A percentile compares a stretch with the other conserved stretches of the same genome.
phyloP scores from a whole-genome alignment of 1,139 yeast genomes.

The Saccharomyces hybrid region DNA sequence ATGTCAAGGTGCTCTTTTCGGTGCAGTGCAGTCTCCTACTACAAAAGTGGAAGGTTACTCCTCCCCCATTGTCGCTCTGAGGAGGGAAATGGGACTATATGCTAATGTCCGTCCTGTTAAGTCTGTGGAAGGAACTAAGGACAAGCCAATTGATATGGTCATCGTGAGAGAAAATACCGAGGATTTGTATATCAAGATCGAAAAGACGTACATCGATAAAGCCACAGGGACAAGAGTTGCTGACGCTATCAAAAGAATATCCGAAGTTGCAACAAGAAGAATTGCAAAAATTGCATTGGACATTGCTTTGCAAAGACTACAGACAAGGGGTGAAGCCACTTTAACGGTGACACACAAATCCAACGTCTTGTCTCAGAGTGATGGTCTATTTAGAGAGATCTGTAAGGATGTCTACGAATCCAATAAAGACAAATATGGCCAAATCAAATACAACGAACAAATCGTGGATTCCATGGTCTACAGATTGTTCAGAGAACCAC shows the following conservation, averaged over 20 bases:
- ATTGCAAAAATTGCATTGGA: constrained; percentile 90
- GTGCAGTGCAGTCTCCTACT: constrained; percentile 94
- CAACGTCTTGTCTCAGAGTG: constrained; percentile 84
- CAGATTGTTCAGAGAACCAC: constrained; percentile 97
- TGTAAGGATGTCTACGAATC: constrained; percentile 70
- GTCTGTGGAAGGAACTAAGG: constrained; percentile 71
- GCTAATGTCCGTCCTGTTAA: constrained; percentile 98
- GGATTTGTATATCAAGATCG: constrained; percentile 92
- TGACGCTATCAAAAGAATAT: constrained; percentile 93
- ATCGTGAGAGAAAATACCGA: constrained; percentile 98
- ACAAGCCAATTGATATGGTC: constrained; percentile 89
- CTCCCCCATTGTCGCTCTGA: constrained; percentile 94
- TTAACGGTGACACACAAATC: constrained; percentile 96
- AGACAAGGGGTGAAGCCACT: constrained; percentile 60
- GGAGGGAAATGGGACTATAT: constrained; percentile 88
- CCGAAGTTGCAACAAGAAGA: constrained; percentile 76
- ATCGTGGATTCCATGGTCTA: constrained; percentile 98
- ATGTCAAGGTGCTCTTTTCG: constrained; percentile 96
- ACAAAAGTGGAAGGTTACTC: constrained; percentile 93
- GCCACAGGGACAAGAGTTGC: constrained; percentile 83
- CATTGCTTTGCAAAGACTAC: constrained; percentile 86
- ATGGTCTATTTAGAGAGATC: constrained; percentile 93
- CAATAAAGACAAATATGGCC: constrained; percentile 48
- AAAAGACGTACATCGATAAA: constrained; percentile 58
- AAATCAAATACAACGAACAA: constrained; percentile 77